Evolutionary conservation across 176 grass and related monocot genomes (phyloP).

Genomic region (Eragrostis nindensis): DNA sequence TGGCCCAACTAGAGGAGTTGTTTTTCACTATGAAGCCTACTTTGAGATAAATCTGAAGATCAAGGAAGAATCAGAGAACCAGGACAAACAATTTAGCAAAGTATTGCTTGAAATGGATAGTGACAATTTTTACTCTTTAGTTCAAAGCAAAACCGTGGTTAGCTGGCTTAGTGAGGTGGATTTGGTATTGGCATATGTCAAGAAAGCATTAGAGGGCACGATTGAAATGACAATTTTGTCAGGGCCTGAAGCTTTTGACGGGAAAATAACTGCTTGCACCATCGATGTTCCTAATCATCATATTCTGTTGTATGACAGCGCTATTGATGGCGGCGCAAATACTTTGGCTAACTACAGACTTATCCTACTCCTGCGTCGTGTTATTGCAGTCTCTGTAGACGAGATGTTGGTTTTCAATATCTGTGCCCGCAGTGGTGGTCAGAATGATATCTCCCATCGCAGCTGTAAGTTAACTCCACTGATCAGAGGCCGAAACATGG

Average conservation of each 20-base stretch:
- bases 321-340: neutral
- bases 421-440: neutral
- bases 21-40: neutral
- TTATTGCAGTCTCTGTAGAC: neutral
- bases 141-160: neutral
- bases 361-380: neutral
- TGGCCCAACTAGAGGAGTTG: slow-evolving; percentile 33
- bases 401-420: neutral
- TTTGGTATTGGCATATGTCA: neutral
- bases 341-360: neutral
- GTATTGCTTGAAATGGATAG: neutral
- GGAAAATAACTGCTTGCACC: slow-evolving; percentile 9
- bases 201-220: slow-evolving; percentile 4
- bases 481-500: neutral
- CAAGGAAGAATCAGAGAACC: neutral
- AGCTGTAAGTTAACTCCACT: neutral
- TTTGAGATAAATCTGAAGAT: slow-evolving; percentile 38
- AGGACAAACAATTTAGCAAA: slow-evolving; percentile 33
- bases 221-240: neutral
- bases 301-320: slow-evolving; percentile 18
- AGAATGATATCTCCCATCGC: neutral
- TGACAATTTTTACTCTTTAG: neutral
- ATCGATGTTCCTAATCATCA: neutral
- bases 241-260: neutral
- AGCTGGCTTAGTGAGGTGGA: slow-evolving; percentile 16